Conservation (phyloP, 176 grass and related monocot genomes). For the Typha latifolia region DNA sequence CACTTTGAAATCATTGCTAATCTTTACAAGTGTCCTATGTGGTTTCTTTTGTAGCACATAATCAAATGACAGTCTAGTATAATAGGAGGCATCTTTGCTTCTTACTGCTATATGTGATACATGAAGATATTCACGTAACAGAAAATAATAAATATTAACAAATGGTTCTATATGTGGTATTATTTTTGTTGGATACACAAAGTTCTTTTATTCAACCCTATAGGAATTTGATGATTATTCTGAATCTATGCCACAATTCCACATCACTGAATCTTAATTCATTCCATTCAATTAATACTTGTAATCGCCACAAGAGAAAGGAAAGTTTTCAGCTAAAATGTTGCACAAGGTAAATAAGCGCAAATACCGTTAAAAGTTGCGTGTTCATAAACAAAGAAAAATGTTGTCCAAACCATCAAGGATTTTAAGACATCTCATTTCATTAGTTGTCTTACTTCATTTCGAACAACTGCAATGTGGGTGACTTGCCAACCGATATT, state of each 20-base stretch:
- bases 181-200: no score
- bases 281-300: background rate
- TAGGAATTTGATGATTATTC: background rate
- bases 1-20: no score
- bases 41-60: no score
- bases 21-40: no score
- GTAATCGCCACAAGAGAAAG: background rate
- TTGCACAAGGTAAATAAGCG: background rate
- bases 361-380: background rate
- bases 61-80: no score
- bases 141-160: no score
- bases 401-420: no score
- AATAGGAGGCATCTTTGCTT: no score
- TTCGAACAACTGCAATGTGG: conserved; percentile 58
- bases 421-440: no score
- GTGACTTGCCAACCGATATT: conserved; percentile 84
- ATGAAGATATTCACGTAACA: no score
- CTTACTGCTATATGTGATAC: no score
- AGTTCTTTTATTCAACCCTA: background rate
- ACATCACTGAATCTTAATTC: background rate
- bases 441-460: conserved; percentile 51
- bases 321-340: background rate
- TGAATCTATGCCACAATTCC: background rate
- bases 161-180: no score
- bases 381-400: background rate